Evolutionary conservation across 306 rosid genomes (phyloP).

Genomic region (Fragaria nilgerrensis): DNA sequence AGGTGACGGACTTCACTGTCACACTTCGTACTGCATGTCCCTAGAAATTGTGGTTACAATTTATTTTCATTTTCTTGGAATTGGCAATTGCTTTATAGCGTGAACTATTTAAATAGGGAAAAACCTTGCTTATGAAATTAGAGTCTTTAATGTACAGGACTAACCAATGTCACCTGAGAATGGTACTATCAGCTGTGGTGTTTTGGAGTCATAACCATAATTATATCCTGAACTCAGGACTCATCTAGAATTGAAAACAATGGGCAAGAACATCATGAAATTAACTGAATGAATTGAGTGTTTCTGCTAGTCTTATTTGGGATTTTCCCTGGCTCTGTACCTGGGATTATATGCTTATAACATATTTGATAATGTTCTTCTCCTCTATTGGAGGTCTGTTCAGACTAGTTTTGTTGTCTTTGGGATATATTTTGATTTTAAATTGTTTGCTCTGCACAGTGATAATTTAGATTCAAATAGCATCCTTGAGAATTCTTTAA

Average conservation of each 20-base stretch:
- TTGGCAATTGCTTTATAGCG: background rate
- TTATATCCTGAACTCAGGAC: background rate
- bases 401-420: background rate
- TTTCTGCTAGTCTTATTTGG: constrained; percentile 5
- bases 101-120: background rate
- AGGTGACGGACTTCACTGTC: constrained; percentile 41
- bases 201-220: background rate
- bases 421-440: constrained; percentile 20
- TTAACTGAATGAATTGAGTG: background rate
- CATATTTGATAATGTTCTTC: background rate
- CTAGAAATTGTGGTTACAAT: background rate
- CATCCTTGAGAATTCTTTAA: constrained; percentile 85
- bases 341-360: background rate
- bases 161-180: background rate
- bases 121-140: background rate
- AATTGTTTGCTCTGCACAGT: constrained; percentile 45
- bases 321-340: background rate
- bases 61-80: background rate
- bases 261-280: background rate
- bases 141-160: background rate
- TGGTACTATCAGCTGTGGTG: background rate
- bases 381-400: background rate
- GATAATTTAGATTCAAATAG: constrained; percentile 73
- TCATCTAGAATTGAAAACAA: background rate
- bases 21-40: background rate